Conservation (phyloP, 768 basidiomycete genomes). For the Amanita exitialis region DNA sequence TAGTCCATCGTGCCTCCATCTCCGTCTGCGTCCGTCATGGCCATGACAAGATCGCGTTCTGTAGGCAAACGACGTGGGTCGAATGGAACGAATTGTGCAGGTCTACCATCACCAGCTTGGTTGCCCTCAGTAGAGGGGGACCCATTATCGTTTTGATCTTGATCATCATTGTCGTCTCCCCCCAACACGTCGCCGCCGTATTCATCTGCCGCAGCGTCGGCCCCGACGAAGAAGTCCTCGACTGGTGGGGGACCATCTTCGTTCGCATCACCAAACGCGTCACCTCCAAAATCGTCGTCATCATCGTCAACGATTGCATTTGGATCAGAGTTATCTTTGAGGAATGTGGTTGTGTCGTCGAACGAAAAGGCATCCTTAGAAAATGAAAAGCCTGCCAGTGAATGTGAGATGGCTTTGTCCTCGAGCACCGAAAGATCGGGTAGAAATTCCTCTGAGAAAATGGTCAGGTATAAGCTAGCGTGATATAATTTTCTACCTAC, state of each 20-base stretch:
- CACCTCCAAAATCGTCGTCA: slow-evolving; percentile 29
- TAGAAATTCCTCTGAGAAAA: slow-evolving; percentile 52
- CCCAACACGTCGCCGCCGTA: slow-evolving; percentile 13
- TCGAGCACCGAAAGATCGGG: slow-evolving; percentile 58
- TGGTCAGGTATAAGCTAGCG: slow-evolving; percentile 1
- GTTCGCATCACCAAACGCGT: slow-evolving; percentile 29
- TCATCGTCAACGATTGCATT: slow-evolving; percentile 27
- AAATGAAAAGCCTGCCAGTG: slow-evolving; percentile 77
- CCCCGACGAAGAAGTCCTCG: slow-evolving; percentile 64
- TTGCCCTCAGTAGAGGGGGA: slow-evolving; percentile 35
- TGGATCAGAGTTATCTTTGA: slow-evolving; percentile 40
- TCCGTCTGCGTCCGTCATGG: slow-evolving; percentile 59
- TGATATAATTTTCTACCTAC: slow-evolving; percentile 26
- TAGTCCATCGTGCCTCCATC: slow-evolving; percentile 70
- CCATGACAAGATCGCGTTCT: slow-evolving; percentile 76
- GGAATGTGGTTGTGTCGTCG: slow-evolving; percentile 50
- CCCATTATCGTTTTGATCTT: slow-evolving; percentile 30
- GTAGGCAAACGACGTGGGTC: slow-evolving; percentile 75
- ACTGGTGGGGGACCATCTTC: slow-evolving; percentile 31
- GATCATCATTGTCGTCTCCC: slow-evolving; percentile 24
- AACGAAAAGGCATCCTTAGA: slow-evolving; percentile 52
- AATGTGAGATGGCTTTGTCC: slow-evolving; percentile 68
- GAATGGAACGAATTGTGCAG: slow-evolving; percentile 61
- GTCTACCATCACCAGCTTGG: slow-evolving; percentile 24
- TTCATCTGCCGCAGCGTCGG: slow-evolving; percentile 26